Conservation (phyloP, 495 filamentous ascomycete genomes). For the Darksidea phi region DNA sequence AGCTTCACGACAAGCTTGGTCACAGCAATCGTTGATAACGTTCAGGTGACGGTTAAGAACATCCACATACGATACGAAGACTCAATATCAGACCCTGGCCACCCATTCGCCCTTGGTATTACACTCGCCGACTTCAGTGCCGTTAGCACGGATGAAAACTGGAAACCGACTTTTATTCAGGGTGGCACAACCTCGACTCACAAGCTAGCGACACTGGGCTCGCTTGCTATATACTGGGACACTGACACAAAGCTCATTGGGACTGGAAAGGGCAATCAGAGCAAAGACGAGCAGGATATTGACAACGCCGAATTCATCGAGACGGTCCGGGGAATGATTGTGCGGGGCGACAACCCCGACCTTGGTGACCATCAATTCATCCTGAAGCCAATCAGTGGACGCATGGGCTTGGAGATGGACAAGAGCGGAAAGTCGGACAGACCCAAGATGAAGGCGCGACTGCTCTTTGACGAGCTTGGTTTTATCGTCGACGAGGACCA, state of each 20-base stretch:
- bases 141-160: constrained; percentile 88
- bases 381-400: constrained; percentile 88
- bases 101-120: constrained; percentile 88
- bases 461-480: constrained; percentile 94
- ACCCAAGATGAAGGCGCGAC: constrained; percentile 83
- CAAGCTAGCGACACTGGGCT: constrained; percentile 84
- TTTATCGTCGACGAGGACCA: constrained; percentile 94
- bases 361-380: constrained; percentile 77
- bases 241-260: constrained; percentile 84
- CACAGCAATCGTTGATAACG: constrained; percentile 95
- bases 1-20: constrained; percentile 93
- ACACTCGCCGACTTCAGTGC: constrained; percentile 95
- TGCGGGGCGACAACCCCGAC: constrained; percentile 56
- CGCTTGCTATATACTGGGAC: constrained; percentile 94
- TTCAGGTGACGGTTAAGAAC: constrained; percentile 96
- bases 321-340: constrained; percentile 74
- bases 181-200: constrained; percentile 77
- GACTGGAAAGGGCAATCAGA: constrained; percentile 61
- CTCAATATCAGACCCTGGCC: constrained; percentile 89
- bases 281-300: constrained; percentile 61
- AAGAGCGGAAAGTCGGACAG: constrained; percentile 79
- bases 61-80: constrained; percentile 98
- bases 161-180: constrained; percentile 93
- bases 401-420: constrained; percentile 87
- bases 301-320: constrained; percentile 72